Percentiles rank a stretch among this genome's conserved stretches.
Evolutionary conservation across 202 grass and related monocot species (phyloP).

Genomic region (Schoenoplectus tabernaemontani): DNA sequence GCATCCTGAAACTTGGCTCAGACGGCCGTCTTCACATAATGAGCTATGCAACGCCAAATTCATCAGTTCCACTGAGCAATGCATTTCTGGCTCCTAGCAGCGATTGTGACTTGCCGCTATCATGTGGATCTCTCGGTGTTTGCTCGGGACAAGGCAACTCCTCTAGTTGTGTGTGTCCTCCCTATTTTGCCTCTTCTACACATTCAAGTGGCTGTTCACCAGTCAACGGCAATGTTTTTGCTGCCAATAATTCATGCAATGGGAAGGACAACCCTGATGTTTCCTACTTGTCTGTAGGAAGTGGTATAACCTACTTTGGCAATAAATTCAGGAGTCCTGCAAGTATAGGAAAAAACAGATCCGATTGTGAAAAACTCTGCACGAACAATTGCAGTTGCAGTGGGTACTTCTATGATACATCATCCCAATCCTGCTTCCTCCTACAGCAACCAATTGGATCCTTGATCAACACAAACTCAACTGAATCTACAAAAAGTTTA

Average conservation of each 20-base stretch:
- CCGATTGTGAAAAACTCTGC: conserved; percentile 50
- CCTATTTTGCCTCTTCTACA: conserved; percentile 30
- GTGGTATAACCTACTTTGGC: conserved; percentile 46
- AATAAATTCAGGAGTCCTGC: conserved; percentile 43
- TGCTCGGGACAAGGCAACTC: conserved; percentile 37
- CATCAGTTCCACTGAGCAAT: conserved; percentile 31
- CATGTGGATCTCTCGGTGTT: conserved; percentile 49
- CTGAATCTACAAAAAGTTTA: neutral
- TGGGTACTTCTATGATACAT: conserved; percentile 64
- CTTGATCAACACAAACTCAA: conserved; percentile 29
- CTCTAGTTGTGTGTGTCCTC: conserved; percentile 48
- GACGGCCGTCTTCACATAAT: conserved; percentile 42
- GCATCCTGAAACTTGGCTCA: conserved; percentile 33
- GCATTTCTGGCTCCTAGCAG: conserved; percentile 39
- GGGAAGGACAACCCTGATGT: neutral
- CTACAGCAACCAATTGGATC: conserved; percentile 47
- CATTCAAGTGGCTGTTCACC: conserved; percentile 45
- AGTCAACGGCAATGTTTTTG: conserved; percentile 27
- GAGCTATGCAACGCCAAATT: conserved; percentile 46
- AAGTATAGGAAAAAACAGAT: conserved; percentile 19
- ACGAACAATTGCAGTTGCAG: conserved; percentile 57
- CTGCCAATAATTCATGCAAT: conserved; percentile 19
- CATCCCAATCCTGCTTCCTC: conserved; percentile 53
- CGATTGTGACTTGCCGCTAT: conserved; percentile 49
- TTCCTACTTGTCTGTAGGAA: conserved; percentile 40